Base-by-base conservation (phyloP, 2,329 filamentous ascomycete genomes). In the Phyllosticta citriasiana region DNA sequence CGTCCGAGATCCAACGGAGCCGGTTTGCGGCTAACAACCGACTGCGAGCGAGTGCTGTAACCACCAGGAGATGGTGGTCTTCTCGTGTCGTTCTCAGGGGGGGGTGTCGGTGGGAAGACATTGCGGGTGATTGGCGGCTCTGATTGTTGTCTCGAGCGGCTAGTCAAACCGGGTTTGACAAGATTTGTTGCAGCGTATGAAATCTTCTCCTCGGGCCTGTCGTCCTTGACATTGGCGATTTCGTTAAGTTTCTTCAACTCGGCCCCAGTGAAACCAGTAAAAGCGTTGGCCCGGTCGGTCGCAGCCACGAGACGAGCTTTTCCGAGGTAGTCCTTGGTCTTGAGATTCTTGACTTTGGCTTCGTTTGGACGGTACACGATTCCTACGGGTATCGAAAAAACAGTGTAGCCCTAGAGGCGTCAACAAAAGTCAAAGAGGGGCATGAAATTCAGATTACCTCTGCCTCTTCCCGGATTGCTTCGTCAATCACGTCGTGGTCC, bases 401-500 rank as follows among this genome's bases (percentile, higher is more conserved):
- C 94, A 0, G 94, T 97, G 72, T 99, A 99, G 55, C 93, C 94
- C 89, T 96, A 64, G 60, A 22, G 14, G 51, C 61, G 65, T 77
- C 63, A 78, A 69, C 60, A 19, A 1, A 33, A 52, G 51, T 22
- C 19, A 2, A 12, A 12, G n/a, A 5, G 2, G 22, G 12, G 52
- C 8, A 10, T 26, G 2, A 14, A 10, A 26, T 52, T 10, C 10
- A n/a, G 55, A 25, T 56, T 80, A 94, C 91, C 82, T 97, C 91
- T 63, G 94, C 94, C 69, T 92, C 86, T 73, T 97, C 94, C 59
- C 84, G 81, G 66, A 99, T 97, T 4, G 94, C 94, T 75, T 99
- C 94, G 69, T 99, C 92, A 66, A 99, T 99, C 65, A 99, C 94
- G 72, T 96, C 90, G 77, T 99, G 94, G 68, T 97, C 93, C 60